A percentile compares a stretch with the other conserved stretches of the same genome.
Evolutionary conservation across 768 basidiomycete genomes (phyloP).

Genomic region (Russula lepida): DNA sequence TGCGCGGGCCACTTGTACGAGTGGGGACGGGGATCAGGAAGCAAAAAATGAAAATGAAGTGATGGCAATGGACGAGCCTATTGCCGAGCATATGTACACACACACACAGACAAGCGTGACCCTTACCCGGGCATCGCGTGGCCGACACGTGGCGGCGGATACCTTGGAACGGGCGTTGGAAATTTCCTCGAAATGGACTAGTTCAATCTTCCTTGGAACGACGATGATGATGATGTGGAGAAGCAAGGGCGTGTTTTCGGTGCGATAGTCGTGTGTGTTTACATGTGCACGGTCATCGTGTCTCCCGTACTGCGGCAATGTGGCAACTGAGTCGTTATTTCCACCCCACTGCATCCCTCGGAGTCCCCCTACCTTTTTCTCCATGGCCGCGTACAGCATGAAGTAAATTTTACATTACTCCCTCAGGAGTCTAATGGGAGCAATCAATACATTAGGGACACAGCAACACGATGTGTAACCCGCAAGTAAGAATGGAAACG

Average conservation of each 20-base stretch:
- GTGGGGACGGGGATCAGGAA: slow-evolving; percentile 11
- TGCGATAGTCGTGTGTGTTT: background rate
- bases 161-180: background rate
- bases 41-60: background rate
- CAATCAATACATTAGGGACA: background rate
- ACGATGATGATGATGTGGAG: background rate
- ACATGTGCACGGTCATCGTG: background rate
- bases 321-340: slow-evolving; percentile 1
- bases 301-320: background rate
- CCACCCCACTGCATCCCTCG: background rate
- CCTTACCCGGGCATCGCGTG: background rate
- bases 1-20: background rate
- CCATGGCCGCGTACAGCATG: background rate
- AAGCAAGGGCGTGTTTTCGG: background rate
- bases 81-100: background rate
- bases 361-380: background rate
- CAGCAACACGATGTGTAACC: background rate
- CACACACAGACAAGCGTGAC: background rate
- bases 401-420: background rate
- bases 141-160: background rate
- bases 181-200: slow-evolving; percentile 5
- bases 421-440: background rate
- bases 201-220: background rate
- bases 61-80: background rate
- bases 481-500: background rate